Evolutionary conservation across 768 basidiomycete genomes (phyloP).

Genomic region (Kwoniella dejecticola): DNA sequence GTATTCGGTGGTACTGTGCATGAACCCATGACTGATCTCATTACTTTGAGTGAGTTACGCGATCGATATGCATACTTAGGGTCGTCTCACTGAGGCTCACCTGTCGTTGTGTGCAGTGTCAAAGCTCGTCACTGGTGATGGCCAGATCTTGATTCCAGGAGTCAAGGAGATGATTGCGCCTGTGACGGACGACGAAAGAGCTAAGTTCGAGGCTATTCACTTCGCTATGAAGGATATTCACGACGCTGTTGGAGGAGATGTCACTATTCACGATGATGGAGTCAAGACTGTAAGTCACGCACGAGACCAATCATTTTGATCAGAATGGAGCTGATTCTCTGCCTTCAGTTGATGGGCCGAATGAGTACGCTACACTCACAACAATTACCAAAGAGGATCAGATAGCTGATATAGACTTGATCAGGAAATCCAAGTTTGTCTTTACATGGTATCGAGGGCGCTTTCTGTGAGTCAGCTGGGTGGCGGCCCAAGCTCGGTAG

Average conservation of each 20-base stretch:
- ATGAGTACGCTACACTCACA: slow-evolving; percentile 64
- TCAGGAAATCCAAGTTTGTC: slow-evolving; percentile 71
- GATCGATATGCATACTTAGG: not conserved
- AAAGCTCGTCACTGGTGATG: slow-evolving; percentile 75
- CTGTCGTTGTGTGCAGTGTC: slow-evolving; percentile 59
- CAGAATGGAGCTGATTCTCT: slow-evolving; percentile 10
- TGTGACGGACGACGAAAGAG: slow-evolving; percentile 72
- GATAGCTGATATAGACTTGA: not conserved
- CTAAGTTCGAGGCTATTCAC: slow-evolving; percentile 73
- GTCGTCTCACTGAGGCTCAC: slow-evolving; percentile 27
- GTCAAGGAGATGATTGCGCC: slow-evolving; percentile 79
- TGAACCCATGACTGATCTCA: slow-evolving; percentile 88
- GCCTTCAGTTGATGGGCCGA: slow-evolving; percentile 76
- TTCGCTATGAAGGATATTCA: slow-evolving; percentile 70
- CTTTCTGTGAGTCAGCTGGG: slow-evolving; percentile 63
- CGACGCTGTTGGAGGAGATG: slow-evolving; percentile 70
- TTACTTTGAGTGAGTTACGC: slow-evolving; percentile 61
- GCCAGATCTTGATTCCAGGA: slow-evolving; percentile 85
- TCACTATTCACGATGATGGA: slow-evolving; percentile 76
- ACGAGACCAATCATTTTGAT: not conserved
- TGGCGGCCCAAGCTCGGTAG: not conserved
- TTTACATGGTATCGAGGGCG: slow-evolving; percentile 93
- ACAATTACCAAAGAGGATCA: not conserved
- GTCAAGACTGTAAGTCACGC: slow-evolving; percentile 56
- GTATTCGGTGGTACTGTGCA: slow-evolving; percentile 56